Evolutionary conservation across 1,139 yeast species (phyloP).

Genomic region (Suhomyces chickasaworum): DNA sequence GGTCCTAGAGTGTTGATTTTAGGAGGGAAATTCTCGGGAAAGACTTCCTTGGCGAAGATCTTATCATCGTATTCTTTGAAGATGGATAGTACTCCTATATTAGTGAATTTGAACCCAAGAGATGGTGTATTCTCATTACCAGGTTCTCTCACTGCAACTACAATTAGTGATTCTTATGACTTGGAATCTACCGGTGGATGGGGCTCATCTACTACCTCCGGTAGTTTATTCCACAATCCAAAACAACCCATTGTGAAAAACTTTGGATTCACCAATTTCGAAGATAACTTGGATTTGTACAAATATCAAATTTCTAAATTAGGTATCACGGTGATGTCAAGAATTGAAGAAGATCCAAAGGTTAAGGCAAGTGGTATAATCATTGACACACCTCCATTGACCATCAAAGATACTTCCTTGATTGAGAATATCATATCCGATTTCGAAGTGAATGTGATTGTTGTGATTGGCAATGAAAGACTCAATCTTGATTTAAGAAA

Average conservation of each 20-base stretch:
- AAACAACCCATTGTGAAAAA: slow-evolving; percentile 85
- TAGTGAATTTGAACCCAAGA: slow-evolving; percentile 81
- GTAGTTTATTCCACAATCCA: slow-evolving; percentile 78
- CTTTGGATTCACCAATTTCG: slow-evolving; percentile 67
- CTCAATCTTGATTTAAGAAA: slow-evolving; percentile 64
- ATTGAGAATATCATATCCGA: slow-evolving; percentile 63
- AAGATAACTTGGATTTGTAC: slow-evolving; percentile 64
- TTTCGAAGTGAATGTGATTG: slow-evolving; percentile 58
- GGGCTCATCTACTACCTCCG: slow-evolving; percentile 88
- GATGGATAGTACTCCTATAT: slow-evolving; percentile 60
- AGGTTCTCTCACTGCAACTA: slow-evolving; percentile 83
- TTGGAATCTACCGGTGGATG: slow-evolving; percentile 71
- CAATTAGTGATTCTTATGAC: slow-evolving; percentile 78
- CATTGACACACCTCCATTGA: slow-evolving; percentile 78
- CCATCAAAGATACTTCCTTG: slow-evolving; percentile 50
- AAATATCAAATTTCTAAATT: slow-evolving; percentile 57
- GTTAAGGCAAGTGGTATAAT: slow-evolving; percentile 63
- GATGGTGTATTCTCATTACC: slow-evolving; percentile 82
- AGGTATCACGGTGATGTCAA: slow-evolving; percentile 57
- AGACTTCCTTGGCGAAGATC: slow-evolving; percentile 71
- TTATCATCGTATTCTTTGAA: slow-evolving; percentile 77
- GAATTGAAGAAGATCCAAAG: slow-evolving; percentile 58
- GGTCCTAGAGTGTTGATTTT: slow-evolving; percentile 75
- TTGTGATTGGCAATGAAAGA: slow-evolving; percentile 67
- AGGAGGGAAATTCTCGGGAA: slow-evolving; percentile 77